Evolutionary conservation across 192 early-diverging fungal genomes (phyloP).

Genomic region (Dissophora ornata): DNA sequence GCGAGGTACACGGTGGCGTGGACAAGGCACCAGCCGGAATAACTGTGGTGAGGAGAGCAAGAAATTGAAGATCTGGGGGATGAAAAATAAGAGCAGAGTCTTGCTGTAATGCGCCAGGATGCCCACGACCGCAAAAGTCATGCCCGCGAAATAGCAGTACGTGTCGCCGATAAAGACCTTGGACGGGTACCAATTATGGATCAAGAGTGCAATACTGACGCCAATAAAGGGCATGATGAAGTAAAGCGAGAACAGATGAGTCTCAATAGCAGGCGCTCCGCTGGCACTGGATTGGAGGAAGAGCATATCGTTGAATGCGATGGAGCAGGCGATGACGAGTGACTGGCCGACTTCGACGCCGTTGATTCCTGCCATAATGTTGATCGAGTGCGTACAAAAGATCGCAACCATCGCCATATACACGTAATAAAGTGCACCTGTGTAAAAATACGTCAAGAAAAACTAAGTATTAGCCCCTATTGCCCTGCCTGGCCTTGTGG

Average conservation of each 20-base stretch:
- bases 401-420: conserved; percentile 90
- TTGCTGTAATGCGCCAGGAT: conserved; percentile 95
- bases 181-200: conserved; percentile 95
- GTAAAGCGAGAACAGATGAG: conserved; percentile 88
- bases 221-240: conserved; percentile 94
- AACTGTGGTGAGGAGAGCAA: conserved; percentile 94
- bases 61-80: conserved; percentile 99
- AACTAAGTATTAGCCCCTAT: too few species aligned
- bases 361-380: conserved; percentile 98
- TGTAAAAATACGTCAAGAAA: neutral
- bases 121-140: conserved; percentile 98
- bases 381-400: conserved; percentile 98
- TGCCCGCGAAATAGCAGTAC: conserved; percentile 97
- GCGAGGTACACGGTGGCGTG: conserved; percentile 93
- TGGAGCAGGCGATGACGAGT: conserved; percentile 89
- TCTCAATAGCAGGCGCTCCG: conserved; percentile 70
- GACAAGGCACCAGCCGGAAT: conserved; percentile 94
- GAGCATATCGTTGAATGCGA: conserved; percentile 77
- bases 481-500: too few species aligned
- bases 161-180: conserved; percentile 96
- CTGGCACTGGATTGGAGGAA: conserved; percentile 69
- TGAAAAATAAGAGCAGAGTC: conserved; percentile 91
- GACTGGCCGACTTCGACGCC: conserved; percentile 96
- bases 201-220: conserved; percentile 82
- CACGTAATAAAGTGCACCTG: conserved; percentile 90